Percentiles rank a stretch among this genome's conserved stretches.
These are phyloP conservation scores for Umbelopsis isabellina DNA, from an alignment of 192 early-diverging fungal genomes.

Conservation along the genomic window DNA sequence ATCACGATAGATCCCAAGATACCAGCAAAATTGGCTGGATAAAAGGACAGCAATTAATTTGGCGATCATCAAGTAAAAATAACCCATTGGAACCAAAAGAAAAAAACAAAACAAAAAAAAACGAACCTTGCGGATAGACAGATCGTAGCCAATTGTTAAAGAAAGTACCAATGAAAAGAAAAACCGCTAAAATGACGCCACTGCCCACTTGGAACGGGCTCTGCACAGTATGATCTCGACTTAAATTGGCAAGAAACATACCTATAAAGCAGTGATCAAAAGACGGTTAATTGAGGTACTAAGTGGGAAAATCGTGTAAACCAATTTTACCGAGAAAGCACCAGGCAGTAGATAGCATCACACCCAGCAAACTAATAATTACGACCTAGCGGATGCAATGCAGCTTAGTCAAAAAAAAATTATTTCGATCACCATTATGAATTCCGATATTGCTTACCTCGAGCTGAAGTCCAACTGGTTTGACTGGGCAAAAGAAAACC, in stretches of 20 bases:
- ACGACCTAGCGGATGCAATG: conserved; percentile 12
- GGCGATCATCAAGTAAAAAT: neutral
- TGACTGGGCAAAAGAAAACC: conserved; percentile 30
- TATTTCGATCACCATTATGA: conserved; percentile 13
- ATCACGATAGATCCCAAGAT: conserved; percentile 32
- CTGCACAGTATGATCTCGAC: conserved; percentile 21
- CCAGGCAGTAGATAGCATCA: conserved; percentile 14
- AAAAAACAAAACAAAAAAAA: too few relatives aligned
- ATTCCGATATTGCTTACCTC: conserved; percentile 28
- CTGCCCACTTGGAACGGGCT: conserved; percentile 26
- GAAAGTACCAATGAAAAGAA: conserved; percentile 37
- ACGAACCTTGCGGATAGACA: conserved; percentile 32
- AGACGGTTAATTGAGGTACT: neutral
- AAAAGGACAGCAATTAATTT: neutral
- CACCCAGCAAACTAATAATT: neutral
- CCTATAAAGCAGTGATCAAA: conserved; percentile 2
- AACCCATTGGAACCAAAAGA: neutral
- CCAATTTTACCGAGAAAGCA: conserved; percentile 32
- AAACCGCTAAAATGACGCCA: conserved; percentile 30
- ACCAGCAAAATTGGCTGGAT: conserved; percentile 34
- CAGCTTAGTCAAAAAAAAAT: conserved; percentile 18
- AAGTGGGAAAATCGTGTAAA: neutral
- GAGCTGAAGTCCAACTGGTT: conserved; percentile 32
- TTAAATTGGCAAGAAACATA: conserved; percentile 35
- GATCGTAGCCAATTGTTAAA: conserved; percentile 30